Percentiles rank a stretch among this genome's conserved stretches.
Conservation (phyloP, 768 basidiomycete species). For the Leccinum incarnatum region DNA sequence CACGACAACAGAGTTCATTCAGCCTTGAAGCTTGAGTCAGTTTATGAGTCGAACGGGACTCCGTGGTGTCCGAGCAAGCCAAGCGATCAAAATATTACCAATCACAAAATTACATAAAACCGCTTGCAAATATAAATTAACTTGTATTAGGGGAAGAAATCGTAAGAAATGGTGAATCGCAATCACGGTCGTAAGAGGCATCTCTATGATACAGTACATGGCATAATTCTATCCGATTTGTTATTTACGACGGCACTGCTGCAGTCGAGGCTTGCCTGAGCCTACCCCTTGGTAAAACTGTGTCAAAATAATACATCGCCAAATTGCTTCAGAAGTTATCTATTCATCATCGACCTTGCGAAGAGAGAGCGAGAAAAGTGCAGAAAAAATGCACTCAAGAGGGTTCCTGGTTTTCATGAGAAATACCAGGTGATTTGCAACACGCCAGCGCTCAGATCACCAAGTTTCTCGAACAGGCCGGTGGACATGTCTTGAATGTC, state of each 20-base stretch:
- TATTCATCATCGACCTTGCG: conserved; percentile 8
- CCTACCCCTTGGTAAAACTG: conserved; percentile 8
- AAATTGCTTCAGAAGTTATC: conserved; percentile 9
- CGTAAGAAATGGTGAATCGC: not conserved
- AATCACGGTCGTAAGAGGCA: conserved; percentile 5
- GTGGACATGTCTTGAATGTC: conserved; percentile 59
- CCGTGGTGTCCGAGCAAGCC: conserved; percentile 5
- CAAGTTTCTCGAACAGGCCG: conserved; percentile 54
- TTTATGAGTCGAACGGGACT: not conserved
- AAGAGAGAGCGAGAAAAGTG: not conserved
- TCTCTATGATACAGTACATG: conserved; percentile 20
- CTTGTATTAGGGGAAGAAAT: conserved; percentile 1
- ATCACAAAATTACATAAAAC: not conserved
- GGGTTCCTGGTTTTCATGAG: conserved; percentile 38
- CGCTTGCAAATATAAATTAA: not conserved
- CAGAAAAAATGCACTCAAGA: conserved; percentile 28
- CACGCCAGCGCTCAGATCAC: conserved; percentile 45
- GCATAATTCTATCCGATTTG: conserved; percentile 15
- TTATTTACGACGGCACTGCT: conserved; percentile 9
- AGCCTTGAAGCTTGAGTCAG: too few relatives aligned
- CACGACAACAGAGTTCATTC: not conserved
- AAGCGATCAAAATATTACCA: not conserved
- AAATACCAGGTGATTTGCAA: conserved; percentile 59
- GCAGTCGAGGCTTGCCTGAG: conserved; percentile 21
- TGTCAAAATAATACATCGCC: conserved; percentile 24